Evolutionary conservation across 2,329 filamentous ascomycete genomes (phyloP).

Genomic region (Ascochyta viciae-villosae): DNA sequence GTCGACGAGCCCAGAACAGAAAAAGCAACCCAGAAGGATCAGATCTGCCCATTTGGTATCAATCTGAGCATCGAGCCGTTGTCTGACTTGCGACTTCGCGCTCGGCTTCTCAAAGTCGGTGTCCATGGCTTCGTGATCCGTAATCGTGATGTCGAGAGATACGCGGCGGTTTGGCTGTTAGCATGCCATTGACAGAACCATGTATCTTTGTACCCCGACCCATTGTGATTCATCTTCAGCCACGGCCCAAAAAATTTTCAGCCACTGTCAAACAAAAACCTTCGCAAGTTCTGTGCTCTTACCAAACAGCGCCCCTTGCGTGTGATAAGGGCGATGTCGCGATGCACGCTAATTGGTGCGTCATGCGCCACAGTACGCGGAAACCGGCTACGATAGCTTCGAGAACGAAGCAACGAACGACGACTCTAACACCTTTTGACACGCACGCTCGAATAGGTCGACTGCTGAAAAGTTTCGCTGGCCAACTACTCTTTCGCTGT

Average conservation of each 20-base stretch:
- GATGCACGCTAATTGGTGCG: conserved; percentile 19
- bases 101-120: conserved; percentile 5
- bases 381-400: no score
- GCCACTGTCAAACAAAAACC: conserved; percentile 2
- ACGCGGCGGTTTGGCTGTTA: no score
- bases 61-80: conserved; percentile 18
- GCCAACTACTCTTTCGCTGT: neutral
- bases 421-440: neutral
- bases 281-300: neutral
- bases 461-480: neutral
- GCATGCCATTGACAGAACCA: no score
- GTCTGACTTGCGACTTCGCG: conserved; percentile 11
- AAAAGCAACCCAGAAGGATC: conserved; percentile 53
- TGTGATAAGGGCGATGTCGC: conserved; percentile 10
- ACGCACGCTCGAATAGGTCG: neutral
- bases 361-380: conserved; percentile 6
- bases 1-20: conserved; percentile 58
- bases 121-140: conserved; percentile 4
- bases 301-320: conserved; percentile 11
- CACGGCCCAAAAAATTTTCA: conserved; percentile 16
- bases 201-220: conserved; percentile 9
- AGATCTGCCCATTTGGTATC: conserved; percentile 26
- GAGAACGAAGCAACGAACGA: neutral
- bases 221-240: conserved; percentile 6
- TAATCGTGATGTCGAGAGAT: neutral